These are phyloP conservation scores for Leccinum uliginosum DNA, from an alignment of 768 basidiomycete species.

Conservation along the genomic window DNA sequence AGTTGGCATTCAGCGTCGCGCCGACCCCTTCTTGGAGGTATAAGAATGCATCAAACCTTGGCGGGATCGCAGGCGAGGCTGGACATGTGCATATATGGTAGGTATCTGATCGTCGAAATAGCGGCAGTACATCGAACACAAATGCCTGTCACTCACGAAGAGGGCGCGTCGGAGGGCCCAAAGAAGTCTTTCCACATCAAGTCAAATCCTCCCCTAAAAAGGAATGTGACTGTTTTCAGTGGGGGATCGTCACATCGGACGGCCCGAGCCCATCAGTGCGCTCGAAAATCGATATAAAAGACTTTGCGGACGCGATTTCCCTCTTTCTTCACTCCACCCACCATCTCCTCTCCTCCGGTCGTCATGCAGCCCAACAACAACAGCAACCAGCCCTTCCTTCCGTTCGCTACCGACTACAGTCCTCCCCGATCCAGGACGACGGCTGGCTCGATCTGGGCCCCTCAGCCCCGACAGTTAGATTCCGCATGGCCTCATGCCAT, in stretches of 20 bases:
- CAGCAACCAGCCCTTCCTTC: constrained; percentile 25
- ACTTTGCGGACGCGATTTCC: constrained; percentile 16
- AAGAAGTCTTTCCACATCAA: constrained; percentile 27
- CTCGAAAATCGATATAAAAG: constrained; percentile 35
- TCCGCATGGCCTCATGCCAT: constrained; percentile 64
- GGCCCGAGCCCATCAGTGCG: constrained; percentile 14
- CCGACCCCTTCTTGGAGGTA: background rate
- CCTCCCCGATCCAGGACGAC: constrained; percentile 39
- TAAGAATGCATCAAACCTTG: background rate
- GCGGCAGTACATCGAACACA: constrained; percentile 12
- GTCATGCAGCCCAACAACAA: constrained; percentile 26
- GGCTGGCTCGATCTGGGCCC: constrained; percentile 74
- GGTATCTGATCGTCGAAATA: constrained; percentile 26
- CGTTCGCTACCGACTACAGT: constrained; percentile 37
- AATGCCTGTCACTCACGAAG: constrained; percentile 26
- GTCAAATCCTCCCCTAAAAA: constrained; percentile 30
- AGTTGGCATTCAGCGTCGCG: constrained; percentile 14
- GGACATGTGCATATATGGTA: background rate
- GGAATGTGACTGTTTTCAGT: constrained; percentile 28
- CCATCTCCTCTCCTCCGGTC: constrained; percentile 27
- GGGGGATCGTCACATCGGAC: constrained; percentile 31
- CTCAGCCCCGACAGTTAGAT: constrained; percentile 67
- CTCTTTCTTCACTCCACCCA: constrained; percentile 40
- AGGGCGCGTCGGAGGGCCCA: constrained; percentile 22
- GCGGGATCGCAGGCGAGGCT: background rate